These are phyloP conservation scores for Hondaea fermentalgiana DNA, from an alignment of 108 stramenopile species.

Conservation along the genomic window DNA sequence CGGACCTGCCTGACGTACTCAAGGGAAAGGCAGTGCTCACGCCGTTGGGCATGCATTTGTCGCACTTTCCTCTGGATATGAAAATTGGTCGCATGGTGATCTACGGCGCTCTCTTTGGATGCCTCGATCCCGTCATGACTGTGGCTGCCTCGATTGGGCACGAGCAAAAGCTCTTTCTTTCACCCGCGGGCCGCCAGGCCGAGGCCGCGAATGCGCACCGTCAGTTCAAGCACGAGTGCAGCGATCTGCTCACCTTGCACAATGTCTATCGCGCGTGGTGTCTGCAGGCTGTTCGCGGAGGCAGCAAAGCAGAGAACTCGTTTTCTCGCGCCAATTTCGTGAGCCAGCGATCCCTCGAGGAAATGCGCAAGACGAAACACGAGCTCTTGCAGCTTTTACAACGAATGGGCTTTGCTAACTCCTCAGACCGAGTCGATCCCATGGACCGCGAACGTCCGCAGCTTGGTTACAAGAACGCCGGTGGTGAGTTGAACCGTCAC, in stretches of 20 bases:
- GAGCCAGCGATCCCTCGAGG: conserved; percentile 24
- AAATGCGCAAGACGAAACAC: conserved; percentile 34
- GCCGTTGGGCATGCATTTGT: conserved; percentile 79
- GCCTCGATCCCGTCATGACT: conserved; percentile 70
- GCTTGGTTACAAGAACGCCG: not conserved
- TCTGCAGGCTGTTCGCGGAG: not conserved
- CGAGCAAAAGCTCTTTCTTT: conserved; percentile 67
- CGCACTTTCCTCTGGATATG: conserved; percentile 69
- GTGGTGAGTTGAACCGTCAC: conserved; percentile 31
- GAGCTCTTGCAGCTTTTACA: conserved; percentile 68
- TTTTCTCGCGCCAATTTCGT: conserved; percentile 40
- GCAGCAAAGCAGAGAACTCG: conserved; percentile 35
- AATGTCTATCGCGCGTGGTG: conserved; percentile 70
- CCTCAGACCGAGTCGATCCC: conserved; percentile 23
- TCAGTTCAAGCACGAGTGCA: conserved; percentile 40
- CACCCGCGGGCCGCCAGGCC: conserved; percentile 50
- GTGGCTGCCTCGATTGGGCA: conserved; percentile 61
- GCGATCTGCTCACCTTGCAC: conserved; percentile 73
- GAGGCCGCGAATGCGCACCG: conserved; percentile 65
- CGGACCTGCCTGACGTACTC: conserved; percentile 54
- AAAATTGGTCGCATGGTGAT: conserved; percentile 75
- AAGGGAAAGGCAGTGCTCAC: conserved; percentile 53
- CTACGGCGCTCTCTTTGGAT: conserved; percentile 68
- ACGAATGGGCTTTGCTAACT: conserved; percentile 61
- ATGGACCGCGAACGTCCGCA: conserved; percentile 1